Conservation (phyloP, 208 protist species). For the Blastocrithidia nonstop region DNA sequence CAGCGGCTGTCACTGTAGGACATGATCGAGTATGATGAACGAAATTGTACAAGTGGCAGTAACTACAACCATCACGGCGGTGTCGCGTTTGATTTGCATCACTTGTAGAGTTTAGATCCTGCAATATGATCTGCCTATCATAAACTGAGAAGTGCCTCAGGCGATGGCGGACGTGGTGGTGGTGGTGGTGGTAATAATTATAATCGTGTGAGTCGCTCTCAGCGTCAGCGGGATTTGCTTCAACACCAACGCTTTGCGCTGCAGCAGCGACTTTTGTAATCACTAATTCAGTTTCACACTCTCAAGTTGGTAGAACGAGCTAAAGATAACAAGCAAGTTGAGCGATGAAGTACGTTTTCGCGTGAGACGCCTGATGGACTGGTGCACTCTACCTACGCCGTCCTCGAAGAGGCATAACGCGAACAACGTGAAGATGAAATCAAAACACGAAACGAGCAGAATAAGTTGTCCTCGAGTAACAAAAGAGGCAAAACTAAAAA, state of each 20-base stretch:
- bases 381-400: neutral
- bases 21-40: constrained; percentile 23
- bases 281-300: constrained; percentile 47
- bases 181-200: too few species aligned
- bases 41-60: constrained; percentile 5
- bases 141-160: too few species aligned
- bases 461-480: too few species aligned
- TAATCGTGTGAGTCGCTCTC: constrained; percentile 14
- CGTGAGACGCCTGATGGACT: constrained; percentile 2
- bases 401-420: neutral
- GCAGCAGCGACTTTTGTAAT: constrained; percentile 56
- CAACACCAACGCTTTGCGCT: constrained; percentile 38
- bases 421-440: too few species aligned
- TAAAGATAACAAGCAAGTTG: constrained; percentile 9
- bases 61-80: constrained; percentile 8
- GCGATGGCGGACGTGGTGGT: constrained; percentile 10
- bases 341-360: constrained; percentile 23
- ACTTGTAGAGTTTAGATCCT: constrained; percentile 9
- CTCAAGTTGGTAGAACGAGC: constrained; percentile 25
- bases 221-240: constrained; percentile 28
- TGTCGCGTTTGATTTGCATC: constrained; percentile 35
- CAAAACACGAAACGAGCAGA: too few species aligned
- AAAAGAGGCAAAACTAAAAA: too few species aligned
- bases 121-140: neutral
- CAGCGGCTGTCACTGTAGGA: constrained; percentile 73